Evolutionary conservation across 192 early-diverging fungal genomes (phyloP).

Genomic region (Pilaira anomala): DNA sequence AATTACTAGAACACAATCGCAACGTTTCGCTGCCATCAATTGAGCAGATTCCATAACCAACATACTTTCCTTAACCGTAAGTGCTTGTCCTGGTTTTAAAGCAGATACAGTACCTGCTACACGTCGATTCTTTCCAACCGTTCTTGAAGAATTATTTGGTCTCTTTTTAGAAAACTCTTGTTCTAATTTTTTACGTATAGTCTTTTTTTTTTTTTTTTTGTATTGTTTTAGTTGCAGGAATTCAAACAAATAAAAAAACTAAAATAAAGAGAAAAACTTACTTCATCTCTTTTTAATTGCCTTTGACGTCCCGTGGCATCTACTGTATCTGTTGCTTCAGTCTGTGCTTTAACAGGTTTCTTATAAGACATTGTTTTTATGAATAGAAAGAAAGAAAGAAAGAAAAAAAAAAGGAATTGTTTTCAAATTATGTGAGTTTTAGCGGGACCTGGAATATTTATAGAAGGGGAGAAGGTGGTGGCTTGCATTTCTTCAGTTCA

Average conservation of each 20-base stretch:
- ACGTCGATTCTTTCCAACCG: conserved; percentile 35
- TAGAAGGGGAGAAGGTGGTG: too few relatives aligned
- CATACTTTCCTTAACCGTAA: conserved; percentile 67
- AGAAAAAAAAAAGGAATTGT: too few relatives aligned
- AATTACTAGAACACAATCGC: conserved; percentile 91
- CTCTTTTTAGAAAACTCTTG: conserved; percentile 62
- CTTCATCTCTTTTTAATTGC: conserved; percentile 43
- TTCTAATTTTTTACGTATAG: conserved; percentile 75
- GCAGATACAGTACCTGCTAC: conserved; percentile 59
- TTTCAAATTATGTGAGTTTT: too few relatives aligned
- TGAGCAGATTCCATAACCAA: conserved; percentile 68
- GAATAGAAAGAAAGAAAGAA: too few relatives aligned
- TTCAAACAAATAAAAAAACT: neutral
- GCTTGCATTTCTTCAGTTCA: too few relatives aligned
- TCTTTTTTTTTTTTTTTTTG: conserved; percentile 29
- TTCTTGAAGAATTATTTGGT: conserved; percentile 28
- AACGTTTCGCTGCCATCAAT: conserved; percentile 95
- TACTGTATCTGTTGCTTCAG: neutral
- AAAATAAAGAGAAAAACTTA: conserved; percentile 3
- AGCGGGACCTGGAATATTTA: too few relatives aligned
- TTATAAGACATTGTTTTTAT: too few relatives aligned
- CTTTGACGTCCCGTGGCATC: conserved; percentile 18
- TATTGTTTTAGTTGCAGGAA: neutral
- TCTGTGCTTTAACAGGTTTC: too few relatives aligned
- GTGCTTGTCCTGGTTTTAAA: conserved; percentile 67